These are phyloP conservation scores for Sarocladium strictum DNA, from an alignment of 2,329 filamentous ascomycete genomes.

Conservation along the genomic window DNA sequence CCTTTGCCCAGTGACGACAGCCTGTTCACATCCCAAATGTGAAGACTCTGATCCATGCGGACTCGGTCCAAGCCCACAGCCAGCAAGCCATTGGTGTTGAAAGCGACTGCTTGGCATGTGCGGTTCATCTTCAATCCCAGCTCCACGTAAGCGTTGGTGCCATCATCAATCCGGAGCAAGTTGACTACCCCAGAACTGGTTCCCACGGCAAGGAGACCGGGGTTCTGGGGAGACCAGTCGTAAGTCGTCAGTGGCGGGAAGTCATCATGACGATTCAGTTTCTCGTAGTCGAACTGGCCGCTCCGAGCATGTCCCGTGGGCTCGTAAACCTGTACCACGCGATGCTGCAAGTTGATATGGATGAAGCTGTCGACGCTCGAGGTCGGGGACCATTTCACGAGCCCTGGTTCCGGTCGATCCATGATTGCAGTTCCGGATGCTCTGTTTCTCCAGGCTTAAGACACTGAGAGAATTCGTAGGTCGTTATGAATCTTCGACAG, in stretches of 20 bases:
- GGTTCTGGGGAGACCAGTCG: constrained; percentile 59
- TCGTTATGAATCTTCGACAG: too few relatives aligned
- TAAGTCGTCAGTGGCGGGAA: constrained; percentile 59
- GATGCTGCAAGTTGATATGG: constrained; percentile 59
- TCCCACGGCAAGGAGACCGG: constrained; percentile 67
- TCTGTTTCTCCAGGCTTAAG: too few relatives aligned
- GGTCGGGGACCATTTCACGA: constrained; percentile 62
- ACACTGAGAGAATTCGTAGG: too few relatives aligned
- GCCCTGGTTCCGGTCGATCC: constrained; percentile 55
- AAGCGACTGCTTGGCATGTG: constrained; percentile 75
- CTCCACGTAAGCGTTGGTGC: constrained; percentile 57
- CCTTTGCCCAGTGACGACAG: constrained; percentile 43
- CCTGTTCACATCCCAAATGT: constrained; percentile 73
- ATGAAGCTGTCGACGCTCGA: constrained; percentile 54
- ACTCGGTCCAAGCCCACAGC: constrained; percentile 77
- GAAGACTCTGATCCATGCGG: constrained; percentile 73
- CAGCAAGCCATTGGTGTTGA: constrained; percentile 65
- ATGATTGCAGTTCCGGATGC: constrained; percentile 33
- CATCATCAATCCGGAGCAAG: constrained; percentile 65
- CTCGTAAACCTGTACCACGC: constrained; percentile 57
- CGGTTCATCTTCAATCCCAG: constrained; percentile 69
- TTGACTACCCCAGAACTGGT: constrained; percentile 71
- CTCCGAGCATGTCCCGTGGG: constrained; percentile 53
- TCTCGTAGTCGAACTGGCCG: constrained; percentile 51
- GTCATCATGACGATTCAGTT: constrained; percentile 54